Evolutionary conservation across 2,329 filamentous ascomycete genomes (phyloP), one percentile per base, ranked within the genome.

Genomic region (Parascedosporium putredinis): DNA sequence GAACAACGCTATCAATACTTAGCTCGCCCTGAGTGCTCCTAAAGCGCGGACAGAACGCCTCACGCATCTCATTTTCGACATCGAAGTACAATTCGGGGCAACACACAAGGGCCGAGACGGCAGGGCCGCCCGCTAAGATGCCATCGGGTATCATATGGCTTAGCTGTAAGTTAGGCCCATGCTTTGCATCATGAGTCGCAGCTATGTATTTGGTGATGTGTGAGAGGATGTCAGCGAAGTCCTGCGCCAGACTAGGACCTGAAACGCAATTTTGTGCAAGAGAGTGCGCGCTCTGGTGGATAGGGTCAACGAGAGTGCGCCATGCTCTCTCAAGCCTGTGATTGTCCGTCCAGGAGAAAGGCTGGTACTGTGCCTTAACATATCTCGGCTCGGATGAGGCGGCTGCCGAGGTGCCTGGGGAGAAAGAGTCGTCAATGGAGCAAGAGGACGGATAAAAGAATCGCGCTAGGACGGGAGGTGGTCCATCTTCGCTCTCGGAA

Each of bases 381-480:
- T 74, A 64, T 50, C 70, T 75, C 12, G 73, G 61, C 47, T 83
- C 67, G 62, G 72, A 54, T 63, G 75, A 58, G 22, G 64, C 64
- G 60, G 77, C 62, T 64, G 79, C 60, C 20, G 33, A 20, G 67
- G 74, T 64, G 9, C 72, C 67, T 1, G 84, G 78, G 8, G 85
- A 88, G n/a, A 95, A 74, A 22, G 88, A 88, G 60, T 95, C 89
- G 60, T 95, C 89, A 60, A 95, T 89, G 25, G 88, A 84, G 46
- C 91, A 76, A 10, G 81, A 72, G 9, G 88, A 93, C 12, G 81
- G 78, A 65, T 95, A 95, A 67, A 95, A 95, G 69, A 88, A 95
- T 55, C 88, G 86, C 20, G 84, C 75, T 27, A 75, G 72, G 49
- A 85, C 64, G 0, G 78, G 74, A 14, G 85, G 84, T 22, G 77